Percentiles rank a stretch among this genome's conserved stretches.
Evolutionary conservation across 805 yeast species (phyloP).

Genomic region (Metschnikowia borealis): DNA sequence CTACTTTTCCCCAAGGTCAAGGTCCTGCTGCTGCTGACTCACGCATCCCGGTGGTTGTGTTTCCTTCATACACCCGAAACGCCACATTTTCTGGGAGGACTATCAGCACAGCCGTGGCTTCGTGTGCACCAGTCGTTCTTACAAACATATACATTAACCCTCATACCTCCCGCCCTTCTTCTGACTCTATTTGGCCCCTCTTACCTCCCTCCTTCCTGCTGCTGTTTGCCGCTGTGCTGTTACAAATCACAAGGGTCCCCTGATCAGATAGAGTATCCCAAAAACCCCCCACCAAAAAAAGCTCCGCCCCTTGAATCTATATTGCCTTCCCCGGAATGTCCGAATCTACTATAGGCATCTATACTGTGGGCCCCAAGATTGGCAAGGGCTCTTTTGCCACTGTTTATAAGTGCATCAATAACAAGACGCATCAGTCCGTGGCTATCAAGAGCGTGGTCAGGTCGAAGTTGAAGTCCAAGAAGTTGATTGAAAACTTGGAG

Average conservation of each 20-base stretch:
- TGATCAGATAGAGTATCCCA: background rate
- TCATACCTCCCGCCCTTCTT: background rate
- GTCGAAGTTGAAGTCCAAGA: constrained; percentile 77
- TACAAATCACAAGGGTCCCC: background rate
- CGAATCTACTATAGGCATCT: constrained; percentile 33
- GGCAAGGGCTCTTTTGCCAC: constrained; percentile 96
- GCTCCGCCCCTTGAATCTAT: background rate
- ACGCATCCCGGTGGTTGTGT: constrained; percentile 2
- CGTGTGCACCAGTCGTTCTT: background rate
- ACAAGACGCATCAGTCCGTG: constrained; percentile 53
- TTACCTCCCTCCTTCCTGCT: background rate
- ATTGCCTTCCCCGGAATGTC: background rate
- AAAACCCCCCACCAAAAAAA: background rate
- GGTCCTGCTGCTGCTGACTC: background rate
- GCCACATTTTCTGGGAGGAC: constrained; percentile 2
- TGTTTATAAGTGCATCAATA: constrained; percentile 79
- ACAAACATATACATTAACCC: background rate
- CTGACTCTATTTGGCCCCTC: background rate
- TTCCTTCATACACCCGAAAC: constrained; percentile 1
- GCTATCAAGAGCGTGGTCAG: constrained; percentile 88
- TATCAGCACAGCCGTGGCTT: background rate
- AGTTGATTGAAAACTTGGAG: constrained; percentile 84
- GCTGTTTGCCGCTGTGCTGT: constrained; percentile 1
- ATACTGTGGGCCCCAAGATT: constrained; percentile 72
- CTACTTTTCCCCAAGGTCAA: background rate